Evolutionary conservation across 176 grass and related monocot species (phyloP).

Genomic region (Triticum timopheevii): DNA sequence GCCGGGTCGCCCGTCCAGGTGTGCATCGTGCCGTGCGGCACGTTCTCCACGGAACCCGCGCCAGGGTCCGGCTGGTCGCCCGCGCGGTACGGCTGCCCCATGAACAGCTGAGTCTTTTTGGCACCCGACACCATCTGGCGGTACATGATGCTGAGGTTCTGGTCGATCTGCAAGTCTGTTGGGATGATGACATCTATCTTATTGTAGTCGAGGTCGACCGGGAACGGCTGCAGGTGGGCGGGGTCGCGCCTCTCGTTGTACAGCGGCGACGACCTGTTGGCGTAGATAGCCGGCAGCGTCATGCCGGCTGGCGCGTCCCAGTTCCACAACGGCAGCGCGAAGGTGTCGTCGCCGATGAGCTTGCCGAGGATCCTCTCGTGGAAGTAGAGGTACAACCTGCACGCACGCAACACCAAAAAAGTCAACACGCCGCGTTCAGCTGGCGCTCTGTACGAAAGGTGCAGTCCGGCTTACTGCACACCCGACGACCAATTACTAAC

Average conservation of each 20-base stretch:
- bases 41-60: slow-evolving; percentile 43
- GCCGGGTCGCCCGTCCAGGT: slow-evolving; percentile 34
- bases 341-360: slow-evolving; percentile 77
- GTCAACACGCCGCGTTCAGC: too few species aligned
- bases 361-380: slow-evolving; percentile 51
- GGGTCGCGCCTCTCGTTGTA: slow-evolving; percentile 46
- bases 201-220: slow-evolving; percentile 54
- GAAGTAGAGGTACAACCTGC: too few species aligned
- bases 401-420: too few species aligned
- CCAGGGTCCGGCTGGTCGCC: too few species aligned
- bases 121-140: slow-evolving; percentile 57
- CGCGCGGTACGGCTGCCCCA: slow-evolving; percentile 56
- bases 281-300: slow-evolving; percentile 54
- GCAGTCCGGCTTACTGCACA: too few species aligned
- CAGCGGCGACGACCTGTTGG: slow-evolving; percentile 37
- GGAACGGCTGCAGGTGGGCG: slow-evolving; percentile 49
- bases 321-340: slow-evolving; percentile 83
- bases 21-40: slow-evolving; percentile 47
- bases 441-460: too few species aligned
- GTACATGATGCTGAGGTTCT: slow-evolving; percentile 76
- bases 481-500: too few species aligned
- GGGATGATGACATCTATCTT: slow-evolving; percentile 14
- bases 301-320: slow-evolving; percentile 74
- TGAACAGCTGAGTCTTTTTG: slow-evolving; percentile 54
- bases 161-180: slow-evolving; percentile 32